Evolutionary conservation across 2,329 filamentous ascomycete species (phyloP), one percentile per base, ranked within the genome.

Genomic region (Aspergillus neoniger): DNA sequence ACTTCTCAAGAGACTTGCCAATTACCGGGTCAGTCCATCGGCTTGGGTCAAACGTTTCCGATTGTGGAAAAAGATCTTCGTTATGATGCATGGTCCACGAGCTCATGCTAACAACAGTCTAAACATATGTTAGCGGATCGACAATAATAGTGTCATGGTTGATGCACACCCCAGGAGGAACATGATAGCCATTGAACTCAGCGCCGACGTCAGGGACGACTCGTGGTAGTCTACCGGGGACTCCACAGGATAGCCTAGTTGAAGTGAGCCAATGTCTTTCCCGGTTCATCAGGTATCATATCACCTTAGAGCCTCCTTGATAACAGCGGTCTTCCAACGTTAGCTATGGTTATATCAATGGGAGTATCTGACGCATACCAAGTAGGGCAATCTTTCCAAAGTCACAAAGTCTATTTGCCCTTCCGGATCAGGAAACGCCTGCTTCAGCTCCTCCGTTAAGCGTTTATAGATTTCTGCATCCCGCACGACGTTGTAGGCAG

Each of bases 271-370:
- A 10, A 19, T 32, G 15, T 10, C 5, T 12, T 14, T 28, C 12
- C n/a, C 39, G 19, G n/a, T 30, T 19, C 19, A 36, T 28, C 25
- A 4, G 4, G 36, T n/a, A 19, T 14, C 25, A 38, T 4, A 52
- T 55, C 61, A 72, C 68, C 77, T 68, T 10, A 77, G 64, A 12
- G 63, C 73, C 64, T 78, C 75, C 56, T 77, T 77, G 49, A 77
- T 70, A 5, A 77, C 70, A 12, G 57, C 73, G 47, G 69, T 74
- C 69, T 72, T 50, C 15, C 14, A 38, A 44, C 8, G 14, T 58
- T 50, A 59, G 57, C n/a, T 32, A 56, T 30, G 0, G 4, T 15
- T 15, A 36, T 36, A 8, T 17, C 15, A n/a, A 12, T 12, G 30
- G 23, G 41, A 8, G 6, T 1, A 5, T 17, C 30, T 3, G 10